Percentiles rank a stretch among this genome's conserved stretches.
Evolutionary conservation across 208 protist species (phyloP).

Genomic region (Strigomonas galati): DNA sequence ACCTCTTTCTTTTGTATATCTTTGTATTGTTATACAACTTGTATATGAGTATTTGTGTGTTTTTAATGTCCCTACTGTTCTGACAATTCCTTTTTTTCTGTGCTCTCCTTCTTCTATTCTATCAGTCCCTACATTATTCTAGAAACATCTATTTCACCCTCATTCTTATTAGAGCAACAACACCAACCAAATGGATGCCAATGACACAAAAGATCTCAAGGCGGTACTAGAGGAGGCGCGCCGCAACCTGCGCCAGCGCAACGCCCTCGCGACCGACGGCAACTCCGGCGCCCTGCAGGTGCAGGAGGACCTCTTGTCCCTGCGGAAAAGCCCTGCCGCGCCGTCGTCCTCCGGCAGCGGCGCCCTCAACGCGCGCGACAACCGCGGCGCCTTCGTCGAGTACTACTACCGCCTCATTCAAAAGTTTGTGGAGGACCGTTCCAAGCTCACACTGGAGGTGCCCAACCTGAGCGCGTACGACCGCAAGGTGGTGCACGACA

Average conservation of each 20-base stretch:
- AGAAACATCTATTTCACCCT: not conserved
- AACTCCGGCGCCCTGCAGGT: no score
- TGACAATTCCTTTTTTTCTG: not conserved
- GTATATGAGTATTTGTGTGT: no score
- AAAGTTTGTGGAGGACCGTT: constrained; percentile 73
- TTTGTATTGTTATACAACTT: not conserved
- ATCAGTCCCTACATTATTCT: not conserved
- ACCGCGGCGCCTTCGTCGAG: constrained; percentile 58
- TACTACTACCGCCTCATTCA: constrained; percentile 66
- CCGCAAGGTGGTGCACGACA: constrained; percentile 66
- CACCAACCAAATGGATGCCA: no score
- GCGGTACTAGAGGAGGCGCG: no score
- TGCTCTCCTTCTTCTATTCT: not conserved
- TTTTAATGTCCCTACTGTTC: no score
- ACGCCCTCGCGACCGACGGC: no score
- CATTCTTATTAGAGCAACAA: not conserved
- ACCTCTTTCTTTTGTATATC: not conserved
- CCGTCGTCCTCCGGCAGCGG: constrained; percentile 4
- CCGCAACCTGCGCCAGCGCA: no score
- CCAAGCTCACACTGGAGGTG: constrained; percentile 67
- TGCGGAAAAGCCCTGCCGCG: no score
- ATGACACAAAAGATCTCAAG: no score
- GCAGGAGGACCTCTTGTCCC: no score
- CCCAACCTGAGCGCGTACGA: constrained; percentile 70
- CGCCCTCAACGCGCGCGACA: constrained; percentile 53